Evolutionary conservation across 2,329 filamentous ascomycete genomes (phyloP).

Genomic region (Pestalotiopsis sp.): DNA sequence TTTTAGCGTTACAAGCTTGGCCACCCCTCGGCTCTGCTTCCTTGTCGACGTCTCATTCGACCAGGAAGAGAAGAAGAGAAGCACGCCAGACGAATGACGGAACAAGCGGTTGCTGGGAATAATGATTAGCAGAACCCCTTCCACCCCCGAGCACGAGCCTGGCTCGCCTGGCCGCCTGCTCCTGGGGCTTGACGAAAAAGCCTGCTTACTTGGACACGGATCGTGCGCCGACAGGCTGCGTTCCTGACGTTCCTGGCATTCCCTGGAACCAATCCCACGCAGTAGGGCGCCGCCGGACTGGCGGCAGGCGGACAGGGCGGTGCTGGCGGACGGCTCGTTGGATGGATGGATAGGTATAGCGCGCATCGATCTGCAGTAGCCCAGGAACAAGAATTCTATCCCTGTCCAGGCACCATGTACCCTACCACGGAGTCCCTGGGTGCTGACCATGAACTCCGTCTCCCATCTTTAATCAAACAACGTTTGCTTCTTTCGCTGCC

Average conservation of each 20-base stretch:
- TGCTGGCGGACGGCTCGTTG: not conserved
- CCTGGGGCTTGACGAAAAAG: not conserved
- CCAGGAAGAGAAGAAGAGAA: not conserved
- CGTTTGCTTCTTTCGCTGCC: not conserved
- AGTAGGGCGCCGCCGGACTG: no score
- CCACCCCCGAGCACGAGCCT: not conserved
- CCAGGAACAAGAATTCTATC: not conserved
- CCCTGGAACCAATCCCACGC: not conserved
- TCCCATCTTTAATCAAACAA: not conserved
- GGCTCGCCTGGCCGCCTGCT: no score
- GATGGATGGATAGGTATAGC: not conserved
- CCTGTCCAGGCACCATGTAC: not conserved
- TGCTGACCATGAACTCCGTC: no score
- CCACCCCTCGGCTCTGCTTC: not conserved
- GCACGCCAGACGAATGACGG: not conserved
- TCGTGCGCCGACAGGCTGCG: not conserved
- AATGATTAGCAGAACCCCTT: not conserved
- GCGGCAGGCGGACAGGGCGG: not conserved
- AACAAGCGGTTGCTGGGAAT: constrained; percentile 2
- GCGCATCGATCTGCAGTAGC: not conserved
- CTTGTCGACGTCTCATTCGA: constrained; percentile 4
- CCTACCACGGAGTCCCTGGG: no score
- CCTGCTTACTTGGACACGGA: not conserved
- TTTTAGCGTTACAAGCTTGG: not conserved
- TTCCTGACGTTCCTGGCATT: constrained; percentile 3